phyloP scores from a whole-genome alignment of 2,329 filamentous ascomycete genomes.

The Diaporthe velutina region DNA sequence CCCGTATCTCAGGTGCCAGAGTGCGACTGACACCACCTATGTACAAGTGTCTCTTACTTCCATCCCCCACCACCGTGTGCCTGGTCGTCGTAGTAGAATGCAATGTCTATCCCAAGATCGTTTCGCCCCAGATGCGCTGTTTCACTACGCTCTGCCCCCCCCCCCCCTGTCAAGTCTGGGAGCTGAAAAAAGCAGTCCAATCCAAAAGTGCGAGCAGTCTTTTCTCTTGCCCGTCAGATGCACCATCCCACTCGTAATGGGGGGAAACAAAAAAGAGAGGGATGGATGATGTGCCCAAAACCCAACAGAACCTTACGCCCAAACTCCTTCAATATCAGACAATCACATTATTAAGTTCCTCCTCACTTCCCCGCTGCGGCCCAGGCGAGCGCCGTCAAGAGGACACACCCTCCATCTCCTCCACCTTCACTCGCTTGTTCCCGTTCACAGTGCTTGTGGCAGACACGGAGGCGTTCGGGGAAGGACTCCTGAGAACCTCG shows the following conservation, averaged over 20 bases:
- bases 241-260: neutral
- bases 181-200: neutral
- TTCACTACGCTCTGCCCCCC: neutral
- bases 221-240: conserved; percentile 14
- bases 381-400: neutral
- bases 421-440: conserved; percentile 19
- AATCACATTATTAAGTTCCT: neutral
- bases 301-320: neutral
- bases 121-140: neutral
- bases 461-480: conserved; percentile 37
- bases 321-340: neutral
- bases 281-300: neutral
- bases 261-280: neutral
- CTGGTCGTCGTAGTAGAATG: conserved; percentile 3
- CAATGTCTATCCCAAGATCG: conserved; percentile 9
- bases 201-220: neutral
- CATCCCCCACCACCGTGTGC: neutral
- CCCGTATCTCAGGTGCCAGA: neutral
- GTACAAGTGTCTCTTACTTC: neutral
- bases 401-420: conserved; percentile 9
- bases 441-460: conserved; percentile 15
- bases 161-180: neutral
- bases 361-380: neutral
- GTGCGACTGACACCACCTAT: conserved; percentile 1
- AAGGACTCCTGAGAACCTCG: conserved; percentile 33